These are phyloP conservation scores for Gossypium ekmanianum DNA, from an alignment of 345 rosid species.

Conservation along the genomic window DNA sequence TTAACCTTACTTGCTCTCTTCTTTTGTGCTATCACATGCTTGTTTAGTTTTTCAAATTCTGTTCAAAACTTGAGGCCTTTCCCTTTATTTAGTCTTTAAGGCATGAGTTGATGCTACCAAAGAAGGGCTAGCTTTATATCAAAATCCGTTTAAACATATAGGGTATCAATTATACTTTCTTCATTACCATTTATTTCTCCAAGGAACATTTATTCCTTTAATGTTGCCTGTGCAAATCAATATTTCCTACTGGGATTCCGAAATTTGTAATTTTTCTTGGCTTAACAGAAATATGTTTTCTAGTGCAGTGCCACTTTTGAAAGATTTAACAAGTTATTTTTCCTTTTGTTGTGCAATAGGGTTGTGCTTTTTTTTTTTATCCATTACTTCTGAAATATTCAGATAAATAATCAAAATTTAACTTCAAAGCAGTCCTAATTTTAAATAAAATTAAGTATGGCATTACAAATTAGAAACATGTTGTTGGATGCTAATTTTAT, in stretches of 20 bases:
- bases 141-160: slow-evolving; percentile 3
- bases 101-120: not conserved
- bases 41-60: not conserved
- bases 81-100: not conserved
- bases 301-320: not conserved
- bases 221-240: not conserved
- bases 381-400: not conserved
- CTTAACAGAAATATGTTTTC: not conserved
- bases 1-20: not conserved
- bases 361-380: not conserved
- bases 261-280: not conserved
- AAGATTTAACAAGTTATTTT: not conserved
- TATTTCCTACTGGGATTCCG: not conserved
- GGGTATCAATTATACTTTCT: not conserved
- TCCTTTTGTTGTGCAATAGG: not conserved
- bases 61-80: not conserved
- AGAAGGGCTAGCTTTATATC: not conserved
- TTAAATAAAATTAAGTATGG: not conserved
- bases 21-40: not conserved
- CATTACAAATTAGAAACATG: too few relatives aligned
- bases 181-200: not conserved
- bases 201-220: not conserved
- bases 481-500: not conserved
- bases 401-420: not conserved
- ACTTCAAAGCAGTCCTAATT: not conserved